phyloP scores from a whole-genome alignment of 2,329 filamentous ascomycete genomes.

The Epichloe gansuensis region DNA sequence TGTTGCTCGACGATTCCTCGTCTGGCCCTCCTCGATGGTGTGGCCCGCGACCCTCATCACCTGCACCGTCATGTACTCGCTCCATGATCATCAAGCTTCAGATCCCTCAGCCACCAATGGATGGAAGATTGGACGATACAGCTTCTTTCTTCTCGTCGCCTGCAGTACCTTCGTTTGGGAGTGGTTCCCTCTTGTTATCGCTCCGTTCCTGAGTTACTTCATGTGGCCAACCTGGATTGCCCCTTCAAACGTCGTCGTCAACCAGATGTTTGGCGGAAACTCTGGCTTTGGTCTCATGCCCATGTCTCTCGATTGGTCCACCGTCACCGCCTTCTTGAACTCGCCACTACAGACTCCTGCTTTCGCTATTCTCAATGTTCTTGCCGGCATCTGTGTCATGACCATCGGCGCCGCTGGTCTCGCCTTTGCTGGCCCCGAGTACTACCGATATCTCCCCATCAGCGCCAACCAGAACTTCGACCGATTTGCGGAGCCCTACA shows the following conservation, averaged over 20 bases:
- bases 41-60: conserved; percentile 52
- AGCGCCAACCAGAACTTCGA: conserved; percentile 44
- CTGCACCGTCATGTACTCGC: conserved; percentile 48
- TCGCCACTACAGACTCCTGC: conserved; percentile 49
- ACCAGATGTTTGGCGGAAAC: conserved; percentile 53
- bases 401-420: conserved; percentile 38
- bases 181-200: conserved; percentile 47
- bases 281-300: conserved; percentile 50
- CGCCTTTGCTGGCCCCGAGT: conserved; percentile 38
- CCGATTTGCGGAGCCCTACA: conserved; percentile 44
- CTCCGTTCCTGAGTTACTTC: conserved; percentile 46
- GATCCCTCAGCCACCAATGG: conserved; percentile 40
- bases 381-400: conserved; percentile 40
- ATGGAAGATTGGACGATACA: conserved; percentile 47
- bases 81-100: conserved; percentile 47
- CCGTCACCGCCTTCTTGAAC: conserved; percentile 42
- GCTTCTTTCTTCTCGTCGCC: conserved; percentile 43
- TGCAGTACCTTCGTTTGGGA: conserved; percentile 42
- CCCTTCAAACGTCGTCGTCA: conserved; percentile 47
- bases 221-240: conserved; percentile 51
- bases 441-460: conserved; percentile 43
- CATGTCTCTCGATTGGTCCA: conserved; percentile 55
- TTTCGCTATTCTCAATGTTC: conserved; percentile 47
- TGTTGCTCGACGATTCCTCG: conserved; percentile 44
- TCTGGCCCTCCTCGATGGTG: conserved; percentile 51